Base-by-base conservation (phyloP, 1,139 yeast species). In the Hansenula lynferdii region DNA sequence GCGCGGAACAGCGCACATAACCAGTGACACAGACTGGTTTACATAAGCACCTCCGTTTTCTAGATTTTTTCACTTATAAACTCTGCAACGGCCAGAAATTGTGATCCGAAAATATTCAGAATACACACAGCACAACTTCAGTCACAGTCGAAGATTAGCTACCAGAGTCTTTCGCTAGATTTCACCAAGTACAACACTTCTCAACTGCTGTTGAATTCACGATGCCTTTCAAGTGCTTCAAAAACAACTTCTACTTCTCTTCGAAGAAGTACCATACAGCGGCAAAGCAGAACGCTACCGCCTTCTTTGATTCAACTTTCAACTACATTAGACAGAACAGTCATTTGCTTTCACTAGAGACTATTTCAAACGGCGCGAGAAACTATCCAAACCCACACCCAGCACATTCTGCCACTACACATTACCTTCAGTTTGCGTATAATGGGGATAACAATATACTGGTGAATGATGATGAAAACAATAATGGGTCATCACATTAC, bases 291-390 rank as follows among this genome's bases (percentile, higher is more conserved):
- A 35, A 54, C 4, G 40, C 56, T 3, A 41, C 51, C 6, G 40
- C 56, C 10, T 53, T 53, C 43, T 53, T 53, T 31, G 57, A 53
- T 34, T 53, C 57, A 0, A 38, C 55, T n/a, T 52, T 48, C 42
- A 53, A 53, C 43, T 41, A 48, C 34, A 48, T 52, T 37, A 48
- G 49, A 39, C 56, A 51, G 34, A 47, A 51, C 39, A 40, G 45
- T 8, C 54, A 51, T 32, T 31, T 52, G 1, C 32, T 37, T 19
- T 34, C 45, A 0, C 20, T 45, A 12, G 54, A 52, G 24, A 29
- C 48, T 2, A 23, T 48, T 10, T 34, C 46, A 6, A 43, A 45
- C 21, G 49, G 50, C 7, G 42, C 53, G 8, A 44, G 43, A 28
- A 35, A 45, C 17, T 43, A 40, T 37, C 50, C 51, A 2, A 39